These are phyloP conservation scores for Eurotiales sp. DNA, from an alignment of 2,329 filamentous ascomycete species.

Conservation along the genomic window DNA sequence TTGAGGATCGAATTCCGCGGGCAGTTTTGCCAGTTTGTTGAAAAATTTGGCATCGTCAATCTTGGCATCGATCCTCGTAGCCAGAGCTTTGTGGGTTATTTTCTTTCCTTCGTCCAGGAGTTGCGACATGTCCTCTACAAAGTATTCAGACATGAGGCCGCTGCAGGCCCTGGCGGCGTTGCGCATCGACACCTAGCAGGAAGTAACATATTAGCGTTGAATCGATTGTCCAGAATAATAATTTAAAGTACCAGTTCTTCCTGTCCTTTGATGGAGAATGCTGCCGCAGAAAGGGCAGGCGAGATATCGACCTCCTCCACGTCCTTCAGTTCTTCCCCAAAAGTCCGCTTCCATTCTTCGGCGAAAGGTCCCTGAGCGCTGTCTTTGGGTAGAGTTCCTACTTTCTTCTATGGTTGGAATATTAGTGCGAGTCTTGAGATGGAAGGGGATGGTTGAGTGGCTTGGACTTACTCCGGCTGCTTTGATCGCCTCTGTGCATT, in stretches of 20 bases:
- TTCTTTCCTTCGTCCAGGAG: conserved; percentile 96
- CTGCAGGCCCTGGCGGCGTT: conserved; percentile 92
- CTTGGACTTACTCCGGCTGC: conserved; percentile 66
- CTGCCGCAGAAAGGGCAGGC: conserved; percentile 72
- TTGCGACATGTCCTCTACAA: conserved; percentile 96
- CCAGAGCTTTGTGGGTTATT: conserved; percentile 80
- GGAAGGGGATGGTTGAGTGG: neutral
- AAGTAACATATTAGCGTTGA: conserved; percentile 14
- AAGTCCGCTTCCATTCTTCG: conserved; percentile 91
- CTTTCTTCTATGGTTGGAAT: conserved; percentile 65
- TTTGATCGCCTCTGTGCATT: conserved; percentile 83
- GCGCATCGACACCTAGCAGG: conserved; percentile 75
- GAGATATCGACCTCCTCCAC: conserved; percentile 85
- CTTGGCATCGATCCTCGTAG: conserved; percentile 85
- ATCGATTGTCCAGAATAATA: neutral
- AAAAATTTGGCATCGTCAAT: conserved; percentile 94
- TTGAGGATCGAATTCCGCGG: conserved; percentile 77
- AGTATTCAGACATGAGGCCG: conserved; percentile 91
- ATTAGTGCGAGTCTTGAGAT: neutral
- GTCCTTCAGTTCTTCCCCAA: conserved; percentile 74
- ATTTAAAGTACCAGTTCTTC: conserved; percentile 65
- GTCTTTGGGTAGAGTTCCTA: conserved; percentile 83
- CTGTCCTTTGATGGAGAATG: conserved; percentile 91
- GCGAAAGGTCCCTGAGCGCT: conserved; percentile 81
- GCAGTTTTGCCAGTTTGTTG: conserved; percentile 75